A percentile compares a stretch with the other conserved stretches of the same genome.
phyloP scores from a whole-genome alignment of 2,329 filamentous ascomycete species.

The Daldinia eschscholtzii region DNA sequence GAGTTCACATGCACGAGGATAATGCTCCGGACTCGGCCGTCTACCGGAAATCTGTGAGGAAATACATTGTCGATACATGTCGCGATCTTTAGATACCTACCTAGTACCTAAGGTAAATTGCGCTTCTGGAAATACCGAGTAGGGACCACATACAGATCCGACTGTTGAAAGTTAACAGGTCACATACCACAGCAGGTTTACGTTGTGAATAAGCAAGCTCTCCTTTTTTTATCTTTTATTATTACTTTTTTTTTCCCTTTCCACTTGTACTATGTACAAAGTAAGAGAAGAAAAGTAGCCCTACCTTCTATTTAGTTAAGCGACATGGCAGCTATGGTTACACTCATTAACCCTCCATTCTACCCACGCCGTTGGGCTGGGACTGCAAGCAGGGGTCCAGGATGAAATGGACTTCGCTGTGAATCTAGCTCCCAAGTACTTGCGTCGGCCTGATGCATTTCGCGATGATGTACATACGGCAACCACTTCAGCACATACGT shows the following conservation, averaged over 20 bases:
- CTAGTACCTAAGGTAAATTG: slow-evolving; percentile 16
- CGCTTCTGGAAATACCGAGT: slow-evolving; percentile 31
- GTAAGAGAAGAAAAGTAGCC: slow-evolving; percentile 12
- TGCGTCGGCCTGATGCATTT: slow-evolving; percentile 26
- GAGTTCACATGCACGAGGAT: slow-evolving; percentile 19
- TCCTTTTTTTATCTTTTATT: slow-evolving; percentile 1
- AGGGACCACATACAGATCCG: slow-evolving; percentile 30
- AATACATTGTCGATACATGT: slow-evolving; percentile 9
- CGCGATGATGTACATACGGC: slow-evolving; percentile 34
- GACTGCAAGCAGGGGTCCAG: slow-evolving; percentile 42
- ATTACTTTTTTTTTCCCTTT: slow-evolving; percentile 2
- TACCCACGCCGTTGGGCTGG: slow-evolving; percentile 47
- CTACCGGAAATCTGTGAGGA: slow-evolving; percentile 14
- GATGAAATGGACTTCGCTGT: slow-evolving; percentile 39
- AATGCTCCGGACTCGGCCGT: slow-evolving; percentile 31
- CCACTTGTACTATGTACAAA: not conserved
- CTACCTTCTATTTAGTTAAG: slow-evolving; percentile 27
- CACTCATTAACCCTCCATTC: slow-evolving; percentile 43
- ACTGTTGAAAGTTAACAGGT: slow-evolving; percentile 36
- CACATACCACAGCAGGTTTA: slow-evolving; percentile 32
- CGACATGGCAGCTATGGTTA: slow-evolving; percentile 38
- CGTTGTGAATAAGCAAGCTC: slow-evolving; percentile 34
- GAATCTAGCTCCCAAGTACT: slow-evolving; percentile 31
- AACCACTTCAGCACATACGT: slow-evolving; percentile 16
- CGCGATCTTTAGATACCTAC: slow-evolving; percentile 25